These are phyloP conservation scores for Botrytis cinerea DNA, from an alignment of 2,329 filamentous ascomycete genomes.

Conservation along the genomic window DNA sequence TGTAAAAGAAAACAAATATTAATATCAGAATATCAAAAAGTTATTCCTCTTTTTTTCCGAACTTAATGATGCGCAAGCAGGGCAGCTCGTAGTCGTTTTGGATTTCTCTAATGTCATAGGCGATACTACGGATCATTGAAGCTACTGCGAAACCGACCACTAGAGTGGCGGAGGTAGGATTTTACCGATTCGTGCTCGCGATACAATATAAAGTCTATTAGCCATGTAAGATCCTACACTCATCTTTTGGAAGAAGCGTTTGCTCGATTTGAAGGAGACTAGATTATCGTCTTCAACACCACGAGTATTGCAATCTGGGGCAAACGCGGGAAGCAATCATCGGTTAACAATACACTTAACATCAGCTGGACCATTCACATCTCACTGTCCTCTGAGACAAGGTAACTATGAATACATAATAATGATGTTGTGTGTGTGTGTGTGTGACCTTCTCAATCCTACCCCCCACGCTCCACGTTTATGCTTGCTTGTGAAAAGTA, in stretches of 20 bases:
- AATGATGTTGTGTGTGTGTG: slow-evolving; percentile 1
- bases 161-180: not conserved
- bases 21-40: not conserved
- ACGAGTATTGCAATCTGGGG: not conserved
- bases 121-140: slow-evolving; percentile 16
- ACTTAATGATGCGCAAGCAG: not conserved
- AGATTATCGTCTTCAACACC: not conserved
- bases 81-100: slow-evolving; percentile 4
- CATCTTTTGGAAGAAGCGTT: not conserved
- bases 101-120: not conserved
- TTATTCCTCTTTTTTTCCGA: no score
- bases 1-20: not conserved
- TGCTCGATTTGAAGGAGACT: not conserved
- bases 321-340: not conserved
- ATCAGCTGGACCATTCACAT: slow-evolving; percentile 22
- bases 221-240: not conserved
- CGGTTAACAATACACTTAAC: not conserved
- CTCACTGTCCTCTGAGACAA: not conserved
- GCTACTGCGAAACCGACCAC: not conserved
- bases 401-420: not conserved
- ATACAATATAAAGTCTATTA: not conserved
- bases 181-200: not conserved
- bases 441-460: not conserved
- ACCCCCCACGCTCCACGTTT: not conserved
- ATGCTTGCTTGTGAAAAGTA: not conserved